phyloP scores from a whole-genome alignment of 371 early-diverging fungal species.

The Mortierella sp. region DNA sequence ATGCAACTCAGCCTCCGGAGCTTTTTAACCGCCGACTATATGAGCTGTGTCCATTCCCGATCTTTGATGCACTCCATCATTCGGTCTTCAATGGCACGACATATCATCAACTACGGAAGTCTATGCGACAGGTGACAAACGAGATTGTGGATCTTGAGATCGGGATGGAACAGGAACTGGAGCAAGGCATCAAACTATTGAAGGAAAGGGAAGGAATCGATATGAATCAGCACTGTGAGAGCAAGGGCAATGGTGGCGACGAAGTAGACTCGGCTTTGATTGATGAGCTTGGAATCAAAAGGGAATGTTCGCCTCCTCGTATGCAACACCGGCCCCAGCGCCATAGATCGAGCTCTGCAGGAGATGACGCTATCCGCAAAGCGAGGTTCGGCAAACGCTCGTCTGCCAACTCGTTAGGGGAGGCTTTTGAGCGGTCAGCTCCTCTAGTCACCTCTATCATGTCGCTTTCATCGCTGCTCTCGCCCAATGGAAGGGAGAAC shows the following conservation, averaged over 20 bases:
- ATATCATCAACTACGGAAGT: slow-evolving; percentile 31
- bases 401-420: slow-evolving; percentile 16
- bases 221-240: not conserved
- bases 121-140: slow-evolving; percentile 38
- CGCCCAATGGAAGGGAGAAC: slow-evolving; percentile 4
- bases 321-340: slow-evolving; percentile 10
- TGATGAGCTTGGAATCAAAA: slow-evolving; percentile 1
- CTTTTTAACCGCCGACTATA: slow-evolving; percentile 24
- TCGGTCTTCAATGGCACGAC: slow-evolving; percentile 40
- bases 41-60: slow-evolving; percentile 35
- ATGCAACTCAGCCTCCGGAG: slow-evolving; percentile 35
- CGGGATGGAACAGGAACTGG: slow-evolving; percentile 23
- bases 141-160: slow-evolving; percentile 37
- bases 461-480: slow-evolving; percentile 16
- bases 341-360: slow-evolving; percentile 28
- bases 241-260: slow-evolving; percentile 8
- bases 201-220: not conserved
- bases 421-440: slow-evolving; percentile 4
- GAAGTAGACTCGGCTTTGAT: not conserved
- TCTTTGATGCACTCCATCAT: slow-evolving; percentile 49
- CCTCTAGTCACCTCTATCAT: slow-evolving; percentile 9
- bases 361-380: slow-evolving; percentile 17
- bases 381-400: slow-evolving; percentile 10
- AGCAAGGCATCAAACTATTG: slow-evolving; percentile 2
- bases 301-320: slow-evolving; percentile 3